Conservation (phyloP, 148 eudicot species). For the Silene latifolia region DNA sequence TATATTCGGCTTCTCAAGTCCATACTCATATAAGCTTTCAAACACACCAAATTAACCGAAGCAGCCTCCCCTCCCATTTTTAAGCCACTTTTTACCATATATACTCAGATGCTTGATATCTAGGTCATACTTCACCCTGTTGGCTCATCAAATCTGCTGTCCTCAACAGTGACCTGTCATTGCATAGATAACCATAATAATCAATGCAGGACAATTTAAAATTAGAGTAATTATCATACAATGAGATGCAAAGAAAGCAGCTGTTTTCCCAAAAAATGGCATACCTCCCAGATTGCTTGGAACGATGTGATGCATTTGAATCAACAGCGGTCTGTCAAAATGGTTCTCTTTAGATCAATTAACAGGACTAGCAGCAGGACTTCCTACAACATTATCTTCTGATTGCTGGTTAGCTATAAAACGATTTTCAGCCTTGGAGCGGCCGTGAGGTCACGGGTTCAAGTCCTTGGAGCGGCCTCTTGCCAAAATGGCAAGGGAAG, state of each 20-base stretch:
- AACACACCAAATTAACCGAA: conserved; percentile 81
- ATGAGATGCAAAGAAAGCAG: not conserved
- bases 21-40: too few species aligned
- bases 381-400: not conserved
- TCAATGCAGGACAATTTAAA: not conserved
- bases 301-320: too few species aligned
- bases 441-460: too few species aligned
- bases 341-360: too few species aligned
- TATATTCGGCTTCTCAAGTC: conserved; percentile 75
- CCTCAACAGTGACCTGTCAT: not conserved
- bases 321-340: too few species aligned
- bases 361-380: not conserved
- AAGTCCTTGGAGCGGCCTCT: too few species aligned
- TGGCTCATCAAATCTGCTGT: not conserved
- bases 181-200: not conserved
- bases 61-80: conserved; percentile 76
- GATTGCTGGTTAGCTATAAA: not conserved
- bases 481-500: too few species aligned
- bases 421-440: not conserved
- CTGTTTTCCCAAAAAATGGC: too few species aligned
- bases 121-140: not conserved
- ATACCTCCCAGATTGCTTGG: too few species aligned
- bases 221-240: not conserved
- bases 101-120: conserved; percentile 79
- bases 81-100: conserved; percentile 73